Evolutionary conservation across 1,284 basidiomycete species (phyloP).

Genomic region (Kwoniella shivajii): DNA sequence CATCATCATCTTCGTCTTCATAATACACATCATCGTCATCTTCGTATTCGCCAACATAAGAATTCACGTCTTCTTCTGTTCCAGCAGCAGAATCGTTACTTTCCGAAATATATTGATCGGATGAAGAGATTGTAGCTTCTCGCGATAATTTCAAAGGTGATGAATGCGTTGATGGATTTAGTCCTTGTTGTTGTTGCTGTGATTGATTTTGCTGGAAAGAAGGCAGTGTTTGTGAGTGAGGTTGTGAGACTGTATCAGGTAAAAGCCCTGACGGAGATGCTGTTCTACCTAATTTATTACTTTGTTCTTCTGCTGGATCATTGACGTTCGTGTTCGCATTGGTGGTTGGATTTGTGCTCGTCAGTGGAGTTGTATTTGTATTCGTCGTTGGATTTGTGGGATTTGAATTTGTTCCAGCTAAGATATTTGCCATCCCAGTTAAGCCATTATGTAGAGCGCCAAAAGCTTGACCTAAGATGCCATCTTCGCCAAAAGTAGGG

Average conservation of each 20-base stretch:
- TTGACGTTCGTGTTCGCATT: no score
- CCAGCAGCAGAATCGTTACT: no score
- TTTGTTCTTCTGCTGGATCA: background rate
- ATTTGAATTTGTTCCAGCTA: no score
- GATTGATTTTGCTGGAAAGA: background rate
- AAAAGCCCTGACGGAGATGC: constrained; percentile 8
- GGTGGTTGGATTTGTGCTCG: background rate
- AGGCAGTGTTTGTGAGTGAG: background rate
- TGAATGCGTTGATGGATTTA: background rate
- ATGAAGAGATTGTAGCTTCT: constrained; percentile 1
- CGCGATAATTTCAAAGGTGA: constrained; percentile 2
- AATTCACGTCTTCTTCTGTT: constrained; percentile 17
- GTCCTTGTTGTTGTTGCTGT: background rate
- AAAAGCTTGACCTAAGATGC: constrained; percentile 13
- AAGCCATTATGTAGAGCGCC: constrained; percentile 4
- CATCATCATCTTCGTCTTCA: constrained; percentile 24
- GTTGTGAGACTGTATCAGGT: constrained; percentile 1
- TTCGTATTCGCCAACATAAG: constrained; percentile 29
- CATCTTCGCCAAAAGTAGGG: background rate
- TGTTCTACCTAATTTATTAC: constrained; percentile 9
- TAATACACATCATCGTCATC: constrained; percentile 41
- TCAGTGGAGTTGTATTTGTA: no score
- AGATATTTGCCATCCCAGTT: constrained; percentile 5
- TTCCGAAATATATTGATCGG: constrained; percentile 2
- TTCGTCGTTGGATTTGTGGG: no score